Conservation (phyloP, 148 eudicot genomes). For the Cornus florida region DNA sequence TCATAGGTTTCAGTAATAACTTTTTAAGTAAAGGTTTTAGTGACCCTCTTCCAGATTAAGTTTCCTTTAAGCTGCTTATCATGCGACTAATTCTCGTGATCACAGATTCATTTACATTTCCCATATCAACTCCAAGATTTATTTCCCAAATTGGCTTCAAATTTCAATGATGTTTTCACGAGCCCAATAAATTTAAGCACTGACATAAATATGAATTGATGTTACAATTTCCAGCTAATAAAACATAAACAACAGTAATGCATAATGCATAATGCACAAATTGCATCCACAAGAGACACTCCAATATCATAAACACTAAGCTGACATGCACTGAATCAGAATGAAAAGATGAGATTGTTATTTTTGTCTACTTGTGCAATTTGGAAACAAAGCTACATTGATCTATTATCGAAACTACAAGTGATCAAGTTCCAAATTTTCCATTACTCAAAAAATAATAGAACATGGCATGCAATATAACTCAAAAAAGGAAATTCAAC, state of each 20-base stretch:
- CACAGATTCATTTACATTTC: not conserved
- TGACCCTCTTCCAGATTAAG: not conserved
- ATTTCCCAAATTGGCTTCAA: not conserved
- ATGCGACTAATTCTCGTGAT: not conserved
- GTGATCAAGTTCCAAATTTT: not conserved
- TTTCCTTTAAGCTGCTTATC: not conserved
- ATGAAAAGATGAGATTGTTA: not conserved
- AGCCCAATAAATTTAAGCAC: not conserved
- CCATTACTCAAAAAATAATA: not conserved
- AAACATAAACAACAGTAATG: not conserved
- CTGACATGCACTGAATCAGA: not conserved
- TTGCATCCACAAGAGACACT: not conserved
- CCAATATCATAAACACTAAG: not conserved
- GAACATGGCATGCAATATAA: not conserved
- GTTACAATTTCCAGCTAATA: too few relatives aligned
- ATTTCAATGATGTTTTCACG: not conserved
- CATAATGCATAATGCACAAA: not conserved
- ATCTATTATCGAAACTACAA: not conserved
- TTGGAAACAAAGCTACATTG: not conserved
- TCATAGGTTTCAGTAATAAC: not conserved
- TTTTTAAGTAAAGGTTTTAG: not conserved
- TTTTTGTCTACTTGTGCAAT: not conserved
- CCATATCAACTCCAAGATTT: not conserved
- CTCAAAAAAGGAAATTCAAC: constrained; percentile 1
- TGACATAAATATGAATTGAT: too few relatives aligned